phyloP scores from a whole-genome alignment of 1,139 yeast species.

The Pichia sp. region DNA sequence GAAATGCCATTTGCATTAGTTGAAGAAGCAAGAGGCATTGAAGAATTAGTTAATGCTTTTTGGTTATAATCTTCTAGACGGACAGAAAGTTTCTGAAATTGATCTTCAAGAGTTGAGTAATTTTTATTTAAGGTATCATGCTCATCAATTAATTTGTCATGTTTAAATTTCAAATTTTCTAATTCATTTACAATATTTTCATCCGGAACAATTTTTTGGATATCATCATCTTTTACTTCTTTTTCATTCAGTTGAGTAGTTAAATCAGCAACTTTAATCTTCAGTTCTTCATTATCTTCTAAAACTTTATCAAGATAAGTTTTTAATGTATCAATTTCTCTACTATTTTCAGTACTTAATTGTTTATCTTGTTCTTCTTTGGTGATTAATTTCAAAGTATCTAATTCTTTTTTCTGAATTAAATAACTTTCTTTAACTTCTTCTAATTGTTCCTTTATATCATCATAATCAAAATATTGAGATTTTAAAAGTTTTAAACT shows the following conservation, averaged over 20 bases:
- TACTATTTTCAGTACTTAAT: constrained; percentile 10
- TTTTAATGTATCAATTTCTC: constrained; percentile 14
- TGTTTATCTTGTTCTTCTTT: constrained; percentile 13
- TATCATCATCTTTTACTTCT: not conserved
- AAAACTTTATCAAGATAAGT: constrained; percentile 16
- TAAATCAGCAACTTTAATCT: not conserved
- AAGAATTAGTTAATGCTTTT: not conserved
- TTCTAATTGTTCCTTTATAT: constrained; percentile 6
- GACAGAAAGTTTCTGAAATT: too few species aligned
- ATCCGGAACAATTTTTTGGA: not conserved
- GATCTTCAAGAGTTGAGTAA: constrained; percentile 3
- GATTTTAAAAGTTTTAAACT: constrained; percentile 3
- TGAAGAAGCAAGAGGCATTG: not conserved
- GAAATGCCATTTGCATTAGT: not conserved
- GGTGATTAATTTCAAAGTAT: constrained; percentile 10
- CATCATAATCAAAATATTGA: constrained; percentile 6
- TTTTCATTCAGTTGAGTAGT: too few species aligned
- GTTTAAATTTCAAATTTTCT: not conserved
- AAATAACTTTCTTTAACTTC: constrained; percentile 4
- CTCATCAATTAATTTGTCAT: constrained; percentile 1
- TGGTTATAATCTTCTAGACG: too few species aligned
- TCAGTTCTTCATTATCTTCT: constrained; percentile 14
- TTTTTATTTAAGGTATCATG: constrained; percentile 8
- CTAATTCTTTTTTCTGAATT: constrained; percentile 9
- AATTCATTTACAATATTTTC: constrained; percentile 1